phyloP scores from a whole-genome alignment of 106 monocot species.

The Phalaenopsis equestris region DNA sequence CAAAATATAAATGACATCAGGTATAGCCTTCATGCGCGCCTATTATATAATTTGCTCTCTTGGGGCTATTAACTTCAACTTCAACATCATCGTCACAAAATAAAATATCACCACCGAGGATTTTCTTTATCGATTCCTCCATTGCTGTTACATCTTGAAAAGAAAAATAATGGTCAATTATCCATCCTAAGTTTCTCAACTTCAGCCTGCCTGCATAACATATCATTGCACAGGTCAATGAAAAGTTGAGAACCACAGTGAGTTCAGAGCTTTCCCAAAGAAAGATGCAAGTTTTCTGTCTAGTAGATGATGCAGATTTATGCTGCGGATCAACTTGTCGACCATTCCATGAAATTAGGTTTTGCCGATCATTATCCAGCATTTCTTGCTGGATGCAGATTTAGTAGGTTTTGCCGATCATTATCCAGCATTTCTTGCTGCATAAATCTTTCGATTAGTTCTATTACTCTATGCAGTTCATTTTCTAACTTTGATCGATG shows the following conservation, averaged over 20 bases:
- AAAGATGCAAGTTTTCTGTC: conserved; percentile 30
- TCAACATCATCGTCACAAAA: conserved; percentile 20
- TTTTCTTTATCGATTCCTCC: conserved; percentile 38
- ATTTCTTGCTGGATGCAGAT: conserved; percentile 20
- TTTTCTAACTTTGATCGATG: conserved; percentile 24
- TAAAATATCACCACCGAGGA: conserved; percentile 17
- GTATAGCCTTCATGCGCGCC: conserved; percentile 2
- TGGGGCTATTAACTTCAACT: conserved; percentile 1
- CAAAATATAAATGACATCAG: conserved; percentile 8
- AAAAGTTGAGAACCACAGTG: conserved; percentile 35
- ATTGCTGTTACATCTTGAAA: conserved; percentile 49
- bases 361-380: conserved; percentile 4
- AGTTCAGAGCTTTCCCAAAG: conserved; percentile 53
- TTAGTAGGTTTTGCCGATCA: not conserved
- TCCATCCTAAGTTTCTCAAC: conserved; percentile 51
- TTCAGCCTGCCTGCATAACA: conserved; percentile 35
- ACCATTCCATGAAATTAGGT: conserved; percentile 10
- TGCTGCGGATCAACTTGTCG: not conserved
- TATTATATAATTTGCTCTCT: conserved; percentile 10
- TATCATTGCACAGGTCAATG: conserved; percentile 35
- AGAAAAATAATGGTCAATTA: conserved; percentile 51
- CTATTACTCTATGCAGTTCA: conserved; percentile 25
- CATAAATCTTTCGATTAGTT: conserved; percentile 48
- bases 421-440: conserved; percentile 15
- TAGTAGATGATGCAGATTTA: conserved; percentile 8